Base-by-base conservation (phyloP, 495 filamentous ascomycete genomes). In the Extremus antarcticus region DNA sequence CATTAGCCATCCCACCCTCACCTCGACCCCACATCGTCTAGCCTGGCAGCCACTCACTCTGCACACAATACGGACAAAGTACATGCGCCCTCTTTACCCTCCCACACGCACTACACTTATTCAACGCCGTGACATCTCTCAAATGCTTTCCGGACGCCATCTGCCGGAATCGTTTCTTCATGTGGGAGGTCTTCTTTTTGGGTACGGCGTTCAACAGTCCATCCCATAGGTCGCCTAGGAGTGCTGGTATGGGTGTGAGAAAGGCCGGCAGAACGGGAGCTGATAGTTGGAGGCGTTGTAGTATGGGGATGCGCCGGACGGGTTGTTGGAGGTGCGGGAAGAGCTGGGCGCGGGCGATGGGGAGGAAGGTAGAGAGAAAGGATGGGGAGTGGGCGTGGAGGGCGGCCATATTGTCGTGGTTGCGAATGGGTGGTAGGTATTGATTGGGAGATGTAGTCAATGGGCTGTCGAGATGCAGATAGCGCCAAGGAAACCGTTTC, bases 101-200 rank as follows among this genome's bases (percentile, higher is more conserved):
- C 15, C 91, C 94, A 66, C 92, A 99, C 15, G 81, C 85, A 1
- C 91, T 82, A 64, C 92, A 99, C 64, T 80, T 86, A 69, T 86
- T 90, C 61, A 99, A 73, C 38, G 77, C 76, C 50, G 82, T 91
- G 20, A 94, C 81, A 65, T 97, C 92, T 74, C 91, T 87, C 65
- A 97, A 73, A 39, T 80, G 89, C 70, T 97, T 97, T 63, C 91
- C 91, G 9, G 25, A 35, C 17, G 88, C 91, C 81, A 96, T 83
- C 61, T 91, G 88, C 62, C 94, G 79, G 63, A 88, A 83, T 58
- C 92, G 84, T 74, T 87, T 94, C 77, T 94, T 96, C 77, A 87
- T 88, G 70, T 99, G 86, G 22, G 91, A 95, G 10, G 90, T 94
- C 80, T 97, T 99, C 73, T 95, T 97, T 78, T 99, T 99, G 10